phyloP scores from a whole-genome alignment of 225 moss, liverwort and hornwort species.

The Physcomitrium patens region DNA sequence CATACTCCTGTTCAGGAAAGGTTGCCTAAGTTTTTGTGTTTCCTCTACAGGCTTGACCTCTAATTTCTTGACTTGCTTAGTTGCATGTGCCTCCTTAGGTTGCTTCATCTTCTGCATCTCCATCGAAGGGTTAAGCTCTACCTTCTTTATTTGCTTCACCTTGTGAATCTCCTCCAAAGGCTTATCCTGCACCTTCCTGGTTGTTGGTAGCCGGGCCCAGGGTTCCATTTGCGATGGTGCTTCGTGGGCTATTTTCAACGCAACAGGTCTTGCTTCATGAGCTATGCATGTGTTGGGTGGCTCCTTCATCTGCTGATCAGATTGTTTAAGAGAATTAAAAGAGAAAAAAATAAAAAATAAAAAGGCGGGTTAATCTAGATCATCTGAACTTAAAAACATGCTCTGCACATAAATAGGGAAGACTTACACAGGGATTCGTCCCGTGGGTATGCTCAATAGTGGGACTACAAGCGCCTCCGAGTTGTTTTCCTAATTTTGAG shows the following conservation, averaged over 20 bases:
- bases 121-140: constrained; percentile 37
- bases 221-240: constrained; percentile 53
- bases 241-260: constrained; percentile 55
- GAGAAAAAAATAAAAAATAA: too few relatives aligned
- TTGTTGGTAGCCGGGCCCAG: constrained; percentile 60
- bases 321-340: background rate
- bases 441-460: constrained; percentile 25
- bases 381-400: background rate
- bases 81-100: too few relatives aligned
- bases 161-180: constrained; percentile 35
- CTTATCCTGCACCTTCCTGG: constrained; percentile 50
- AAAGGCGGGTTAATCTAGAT: background rate
- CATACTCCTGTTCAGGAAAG: constrained; percentile 55
- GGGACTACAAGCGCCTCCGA: constrained; percentile 17
- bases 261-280: constrained; percentile 56
- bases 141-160: constrained; percentile 42
- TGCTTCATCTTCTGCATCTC: constrained; percentile 18
- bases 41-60: constrained; percentile 34
- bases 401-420: background rate
- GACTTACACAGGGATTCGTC: constrained; percentile 46
- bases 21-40: constrained; percentile 22
- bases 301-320: constrained; percentile 37
- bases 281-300: constrained; percentile 40
- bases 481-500: constrained; percentile 35
- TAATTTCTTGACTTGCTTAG: constrained; percentile 39